A percentile compares a stretch with the other conserved stretches of the same genome.
phyloP scores from a whole-genome alignment of 495 filamentous ascomycete species.

The Penicilliopsis zonata region DNA sequence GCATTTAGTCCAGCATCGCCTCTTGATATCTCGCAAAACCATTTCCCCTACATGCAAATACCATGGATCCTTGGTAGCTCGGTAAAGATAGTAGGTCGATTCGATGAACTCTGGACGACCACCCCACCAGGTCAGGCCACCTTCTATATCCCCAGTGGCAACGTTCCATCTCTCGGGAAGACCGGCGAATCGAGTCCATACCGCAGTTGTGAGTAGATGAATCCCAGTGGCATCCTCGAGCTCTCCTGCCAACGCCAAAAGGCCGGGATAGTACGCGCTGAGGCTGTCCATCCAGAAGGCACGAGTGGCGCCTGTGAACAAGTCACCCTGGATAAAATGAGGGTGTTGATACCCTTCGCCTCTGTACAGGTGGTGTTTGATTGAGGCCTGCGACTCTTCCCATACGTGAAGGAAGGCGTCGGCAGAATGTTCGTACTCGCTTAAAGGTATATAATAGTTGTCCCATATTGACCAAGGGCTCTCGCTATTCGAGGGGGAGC shows the following conservation, averaged over 20 bases:
- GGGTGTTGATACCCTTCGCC: slow-evolving; percentile 62
- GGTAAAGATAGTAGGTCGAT: slow-evolving; percentile 85
- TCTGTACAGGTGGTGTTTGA: slow-evolving; percentile 72
- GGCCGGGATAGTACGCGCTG: slow-evolving; percentile 86
- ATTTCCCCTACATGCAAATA: slow-evolving; percentile 94
- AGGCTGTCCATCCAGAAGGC: slow-evolving; percentile 94
- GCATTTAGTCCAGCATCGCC: slow-evolving; percentile 85
- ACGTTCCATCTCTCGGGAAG: slow-evolving; percentile 91
- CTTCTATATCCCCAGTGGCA: slow-evolving; percentile 71
- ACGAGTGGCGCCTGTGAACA: slow-evolving; percentile 67
- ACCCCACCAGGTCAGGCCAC: slow-evolving; percentile 86
- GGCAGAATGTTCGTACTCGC: slow-evolving; percentile 54
- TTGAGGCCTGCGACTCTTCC: slow-evolving; percentile 72
- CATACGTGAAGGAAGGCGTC: slow-evolving; percentile 73
- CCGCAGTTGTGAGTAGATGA: slow-evolving; percentile 77
- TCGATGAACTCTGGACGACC: slow-evolving; percentile 94
- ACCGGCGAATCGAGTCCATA: slow-evolving; percentile 89
- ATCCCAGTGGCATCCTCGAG: slow-evolving; percentile 82
- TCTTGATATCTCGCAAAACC: slow-evolving; percentile 76
- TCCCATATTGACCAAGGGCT: slow-evolving; percentile 29
- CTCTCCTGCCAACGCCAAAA: slow-evolving; percentile 78
- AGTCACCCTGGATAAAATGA: slow-evolving; percentile 82
- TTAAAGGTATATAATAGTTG: slow-evolving; percentile 42
- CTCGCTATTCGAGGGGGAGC: slow-evolving; percentile 14
- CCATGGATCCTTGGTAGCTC: slow-evolving; percentile 91